Evolutionary conservation across 345 rosid genomes (phyloP), one percentile per base, ranked within the genome.

Genomic region (Cardamine chenopodiifolia): DNA sequence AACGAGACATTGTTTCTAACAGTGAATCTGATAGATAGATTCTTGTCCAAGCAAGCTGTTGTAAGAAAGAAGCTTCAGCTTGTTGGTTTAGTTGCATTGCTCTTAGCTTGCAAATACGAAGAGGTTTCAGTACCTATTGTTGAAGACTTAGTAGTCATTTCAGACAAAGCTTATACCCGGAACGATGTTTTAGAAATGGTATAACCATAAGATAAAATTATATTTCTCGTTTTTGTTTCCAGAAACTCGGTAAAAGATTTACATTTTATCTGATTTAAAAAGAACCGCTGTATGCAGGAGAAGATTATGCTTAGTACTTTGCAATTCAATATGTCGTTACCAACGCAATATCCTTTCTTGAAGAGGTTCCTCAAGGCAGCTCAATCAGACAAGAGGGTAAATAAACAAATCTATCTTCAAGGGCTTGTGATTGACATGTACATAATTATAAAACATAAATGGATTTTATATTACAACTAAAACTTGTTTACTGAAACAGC

Each of bases 291-390:
- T 56, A 34, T 32, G 67, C 56, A 75, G 97, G 98, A 89, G 85
- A 84, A 80, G 57, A 61, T 87, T 73, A 85, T 94, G 85, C 84
- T 91, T 17, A 88, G 81, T 81, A 81, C 84, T 6, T 74, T 94
- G 78, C 90, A 94, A 40, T 94, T 88, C 77, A 89, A 89, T 63
- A 83, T 93, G 85, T 89, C 98, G 11, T 55, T 84, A 42, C 97
- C 98, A 9, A 90, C 97, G 0, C 90, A 93, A 9, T 90, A 84
- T 78, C 91, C 88, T 55, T 93, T 93, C 83, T 68, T 93, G 78
- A 76, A 64, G 60, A 80, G 97, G 76, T 90, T 90, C 54, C 89
- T 93, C 57, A 93, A 90, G 84, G 98, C 98, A 32, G 93, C 98
- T 66, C 92, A 86, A 76, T 86, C 87, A 15, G 90, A 88, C 68